phyloP scores from a whole-genome alignment of 2,329 filamentous ascomycete genomes.

The Phaeoacremonium minimum region DNA sequence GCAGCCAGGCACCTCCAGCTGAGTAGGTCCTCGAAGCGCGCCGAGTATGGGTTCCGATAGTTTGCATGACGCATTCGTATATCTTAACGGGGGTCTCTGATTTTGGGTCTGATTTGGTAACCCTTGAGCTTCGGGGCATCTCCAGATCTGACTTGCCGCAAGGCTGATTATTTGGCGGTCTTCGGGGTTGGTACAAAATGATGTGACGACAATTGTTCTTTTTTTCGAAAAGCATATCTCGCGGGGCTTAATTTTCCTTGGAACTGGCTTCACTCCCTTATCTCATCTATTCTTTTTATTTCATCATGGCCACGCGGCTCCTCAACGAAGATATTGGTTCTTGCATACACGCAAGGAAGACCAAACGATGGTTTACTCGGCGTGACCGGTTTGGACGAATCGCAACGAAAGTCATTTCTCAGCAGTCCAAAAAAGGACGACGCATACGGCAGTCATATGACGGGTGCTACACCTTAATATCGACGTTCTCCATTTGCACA shows the following conservation, averaged over 20 bases:
- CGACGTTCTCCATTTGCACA: constrained; percentile 8
- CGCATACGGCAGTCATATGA: constrained; percentile 1
- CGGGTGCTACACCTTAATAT: constrained; percentile 8
- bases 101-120: constrained; percentile 48
- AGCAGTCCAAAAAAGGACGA: too few species aligned
- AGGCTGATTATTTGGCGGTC: constrained; percentile 50
- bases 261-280: constrained; percentile 31
- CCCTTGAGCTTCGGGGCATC: constrained; percentile 38
- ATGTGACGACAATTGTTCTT: constrained; percentile 30
- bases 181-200: constrained; percentile 36
- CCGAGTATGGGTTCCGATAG: background rate
- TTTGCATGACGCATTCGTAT: constrained; percentile 14
- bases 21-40: constrained; percentile 37
- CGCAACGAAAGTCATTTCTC: constrained; percentile 1
- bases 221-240: constrained; percentile 27
- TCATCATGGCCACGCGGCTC: constrained; percentile 18
- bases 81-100: constrained; percentile 27
- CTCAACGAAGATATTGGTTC: background rate
- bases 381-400: constrained; percentile 3
- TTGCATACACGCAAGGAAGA: background rate
- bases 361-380: constrained; percentile 1
- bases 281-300: constrained; percentile 16
- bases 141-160: constrained; percentile 61
- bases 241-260: constrained; percentile 22
- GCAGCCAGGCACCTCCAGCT: constrained; percentile 66